phyloP scores from a whole-genome alignment of 1,284 basidiomycete species.

The Cutaneotrichosporon sp. region DNA sequence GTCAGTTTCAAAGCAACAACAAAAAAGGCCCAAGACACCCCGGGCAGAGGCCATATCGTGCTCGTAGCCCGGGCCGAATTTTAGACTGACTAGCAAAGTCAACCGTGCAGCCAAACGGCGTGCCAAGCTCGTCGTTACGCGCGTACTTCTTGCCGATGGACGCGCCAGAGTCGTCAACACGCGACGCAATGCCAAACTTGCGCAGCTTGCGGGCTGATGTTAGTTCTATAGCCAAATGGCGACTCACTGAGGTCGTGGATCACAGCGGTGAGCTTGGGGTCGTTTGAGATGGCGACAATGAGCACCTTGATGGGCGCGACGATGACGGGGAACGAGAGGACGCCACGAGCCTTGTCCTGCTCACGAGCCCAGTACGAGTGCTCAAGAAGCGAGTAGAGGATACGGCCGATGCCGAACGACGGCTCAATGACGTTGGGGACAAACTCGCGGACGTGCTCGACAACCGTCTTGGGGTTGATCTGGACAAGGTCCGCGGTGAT shows the following conservation, averaged over 20 bases:
- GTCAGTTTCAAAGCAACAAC: background rate
- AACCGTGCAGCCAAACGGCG: conserved; percentile 92
- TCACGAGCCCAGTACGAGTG: conserved; percentile 96
- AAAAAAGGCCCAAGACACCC: background rate
- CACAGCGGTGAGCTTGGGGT: conserved; percentile 79
- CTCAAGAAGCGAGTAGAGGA: conserved; percentile 90
- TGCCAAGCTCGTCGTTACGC: conserved; percentile 97
- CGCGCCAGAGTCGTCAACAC: conserved; percentile 92
- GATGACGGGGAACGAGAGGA: conserved; percentile 81
- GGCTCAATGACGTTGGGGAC: conserved; percentile 98
- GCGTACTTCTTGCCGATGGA: conserved; percentile 97
- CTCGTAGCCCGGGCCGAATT: background rate
- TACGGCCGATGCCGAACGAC: conserved; percentile 96
- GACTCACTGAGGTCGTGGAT: conserved; percentile 79
- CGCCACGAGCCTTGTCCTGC: conserved; percentile 82
- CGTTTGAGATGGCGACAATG: conserved; percentile 91
- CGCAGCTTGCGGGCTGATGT: conserved; percentile 75
- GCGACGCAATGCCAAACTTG: conserved; percentile 79
- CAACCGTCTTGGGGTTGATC: conserved; percentile 79
- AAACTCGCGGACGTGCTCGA: conserved; percentile 90
- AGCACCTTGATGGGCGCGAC: conserved; percentile 97
- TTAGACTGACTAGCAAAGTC: conserved; percentile 90
- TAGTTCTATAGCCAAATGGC: background rate
- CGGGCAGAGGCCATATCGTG: too few species aligned
- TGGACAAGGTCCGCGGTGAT: conserved; percentile 73